Percentiles rank a stretch among this genome's conserved stretches.
These are phyloP conservation scores for Cucumis cinereus DNA, from an alignment of 306 rosid genomes.

Conservation along the genomic window DNA sequence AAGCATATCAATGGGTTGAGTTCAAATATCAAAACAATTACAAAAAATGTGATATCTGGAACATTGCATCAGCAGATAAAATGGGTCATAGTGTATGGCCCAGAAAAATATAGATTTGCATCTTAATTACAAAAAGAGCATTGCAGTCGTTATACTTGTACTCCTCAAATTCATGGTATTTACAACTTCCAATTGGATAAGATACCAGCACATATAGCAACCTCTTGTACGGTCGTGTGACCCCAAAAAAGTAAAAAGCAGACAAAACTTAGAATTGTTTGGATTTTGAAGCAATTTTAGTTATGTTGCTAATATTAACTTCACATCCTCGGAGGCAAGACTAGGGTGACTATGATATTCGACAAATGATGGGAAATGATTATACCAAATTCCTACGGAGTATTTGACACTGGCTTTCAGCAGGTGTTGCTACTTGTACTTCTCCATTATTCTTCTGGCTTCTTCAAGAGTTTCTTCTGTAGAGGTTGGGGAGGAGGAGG, in stretches of 20 bases:
- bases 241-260: not conserved
- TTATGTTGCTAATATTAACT: not conserved
- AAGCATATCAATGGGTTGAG: not conserved
- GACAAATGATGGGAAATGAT: not conserved
- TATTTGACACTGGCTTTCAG: constrained; percentile 15
- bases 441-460: constrained; percentile 88
- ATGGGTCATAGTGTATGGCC: not conserved
- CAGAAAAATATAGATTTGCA: not conserved
- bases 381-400: not conserved
- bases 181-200: not conserved
- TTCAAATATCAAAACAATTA: not conserved
- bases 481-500: constrained; percentile 13
- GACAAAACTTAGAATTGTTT: not conserved
- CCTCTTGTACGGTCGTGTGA: not conserved
- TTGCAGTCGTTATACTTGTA: not conserved
- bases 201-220: not conserved
- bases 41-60: not conserved
- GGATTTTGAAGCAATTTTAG: not conserved
- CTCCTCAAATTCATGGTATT: not conserved
- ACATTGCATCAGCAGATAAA: not conserved
- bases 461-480: constrained; percentile 74
- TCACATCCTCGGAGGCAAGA: not conserved
- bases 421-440: constrained; percentile 50
- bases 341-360: not conserved
- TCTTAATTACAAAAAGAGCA: not conserved